A percentile compares a stretch with the other conserved stretches of the same genome.
phyloP scores from a whole-genome alignment of 805 yeast species.

The Isabelozyma heimii region DNA sequence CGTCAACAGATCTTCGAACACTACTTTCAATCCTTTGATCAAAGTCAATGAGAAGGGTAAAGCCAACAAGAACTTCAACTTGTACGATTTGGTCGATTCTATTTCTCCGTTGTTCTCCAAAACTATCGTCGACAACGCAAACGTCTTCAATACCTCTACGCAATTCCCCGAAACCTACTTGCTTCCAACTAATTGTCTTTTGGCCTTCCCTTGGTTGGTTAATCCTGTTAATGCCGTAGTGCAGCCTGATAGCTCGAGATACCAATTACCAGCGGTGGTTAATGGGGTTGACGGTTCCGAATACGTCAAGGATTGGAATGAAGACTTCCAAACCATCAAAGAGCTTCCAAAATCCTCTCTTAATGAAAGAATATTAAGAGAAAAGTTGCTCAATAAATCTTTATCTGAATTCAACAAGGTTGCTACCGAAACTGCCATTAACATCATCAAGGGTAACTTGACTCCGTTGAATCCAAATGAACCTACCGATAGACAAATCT shows the following conservation, averaged over 20 bases:
- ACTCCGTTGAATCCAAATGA: constrained; percentile 81
- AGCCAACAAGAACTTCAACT: constrained; percentile 42
- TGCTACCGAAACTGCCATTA: constrained; percentile 78
- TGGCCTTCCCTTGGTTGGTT: constrained; percentile 81
- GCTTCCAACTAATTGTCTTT: constrained; percentile 57
- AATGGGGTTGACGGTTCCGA: constrained; percentile 63
- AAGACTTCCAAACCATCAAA: constrained; percentile 78
- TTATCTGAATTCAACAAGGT: constrained; percentile 72
- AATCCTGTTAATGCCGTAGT: constrained; percentile 14
- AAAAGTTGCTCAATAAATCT: constrained; percentile 67
- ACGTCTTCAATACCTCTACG: constrained; percentile 33
- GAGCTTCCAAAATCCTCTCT: constrained; percentile 63
- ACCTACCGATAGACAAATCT: constrained; percentile 59
- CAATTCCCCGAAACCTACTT: constrained; percentile 54
- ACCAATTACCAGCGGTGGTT: constrained; percentile 52
- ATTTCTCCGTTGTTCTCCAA: constrained; percentile 62
- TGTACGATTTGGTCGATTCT: constrained; percentile 59
- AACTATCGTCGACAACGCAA: constrained; percentile 52
- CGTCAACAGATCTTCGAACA: constrained; percentile 65
- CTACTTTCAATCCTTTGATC: constrained; percentile 67
- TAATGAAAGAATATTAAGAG: constrained; percentile 70
- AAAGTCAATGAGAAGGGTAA: constrained; percentile 37
- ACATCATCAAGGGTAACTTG: constrained; percentile 70
- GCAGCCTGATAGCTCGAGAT: constrained; percentile 56
- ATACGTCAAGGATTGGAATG: constrained; percentile 77